Evolutionary conservation across 2,329 filamentous ascomycete genomes (phyloP).

Genomic region (Arthrobotrys iridis): DNA sequence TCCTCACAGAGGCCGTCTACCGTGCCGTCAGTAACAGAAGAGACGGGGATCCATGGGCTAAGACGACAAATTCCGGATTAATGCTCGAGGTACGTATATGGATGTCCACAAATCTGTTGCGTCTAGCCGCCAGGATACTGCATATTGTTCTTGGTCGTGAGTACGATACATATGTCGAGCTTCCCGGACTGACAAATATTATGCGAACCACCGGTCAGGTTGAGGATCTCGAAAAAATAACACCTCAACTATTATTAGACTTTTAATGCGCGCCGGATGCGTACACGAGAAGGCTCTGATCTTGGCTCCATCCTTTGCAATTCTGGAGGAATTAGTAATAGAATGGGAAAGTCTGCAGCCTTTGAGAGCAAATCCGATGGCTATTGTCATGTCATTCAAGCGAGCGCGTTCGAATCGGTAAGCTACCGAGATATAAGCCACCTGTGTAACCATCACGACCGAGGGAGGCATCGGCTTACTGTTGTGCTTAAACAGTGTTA

Average conservation of each 20-base stretch:
- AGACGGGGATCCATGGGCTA: constrained; percentile 50
- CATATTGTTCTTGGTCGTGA: not conserved
- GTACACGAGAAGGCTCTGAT: not conserved
- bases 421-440: constrained; percentile 11
- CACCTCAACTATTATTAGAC: constrained; percentile 53
- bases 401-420: no score
- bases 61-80: constrained; percentile 42
- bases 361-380: no score
- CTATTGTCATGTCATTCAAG: no score
- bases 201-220: constrained; percentile 23
- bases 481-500: not conserved
- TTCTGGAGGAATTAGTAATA: no score
- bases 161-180: not conserved
- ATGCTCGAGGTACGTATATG: constrained; percentile 44
- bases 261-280: constrained; percentile 4
- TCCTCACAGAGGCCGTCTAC: constrained; percentile 50
- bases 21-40: constrained; percentile 48
- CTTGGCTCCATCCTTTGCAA: not conserved
- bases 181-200: constrained; percentile 41
- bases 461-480: not conserved
- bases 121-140: not conserved
- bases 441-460: constrained; percentile 3
- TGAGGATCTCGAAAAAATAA: constrained; percentile 51
- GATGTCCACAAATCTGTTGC: not conserved
- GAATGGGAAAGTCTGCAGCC: not conserved